Conservation (phyloP, 2,329 filamentous ascomycete genomes). For the Aspergillus ustus region DNA sequence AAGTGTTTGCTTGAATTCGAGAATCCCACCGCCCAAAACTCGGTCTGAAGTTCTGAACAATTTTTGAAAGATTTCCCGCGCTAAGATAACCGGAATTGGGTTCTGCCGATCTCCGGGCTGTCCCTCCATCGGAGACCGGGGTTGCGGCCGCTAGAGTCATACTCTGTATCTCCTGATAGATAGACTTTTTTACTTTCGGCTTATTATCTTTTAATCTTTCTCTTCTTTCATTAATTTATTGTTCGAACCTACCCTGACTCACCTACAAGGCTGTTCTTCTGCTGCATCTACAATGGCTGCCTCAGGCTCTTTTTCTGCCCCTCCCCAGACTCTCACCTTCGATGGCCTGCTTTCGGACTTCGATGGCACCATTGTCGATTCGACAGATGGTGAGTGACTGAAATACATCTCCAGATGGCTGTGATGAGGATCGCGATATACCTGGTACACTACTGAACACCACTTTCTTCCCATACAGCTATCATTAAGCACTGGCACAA, state of each 20-base stretch:
- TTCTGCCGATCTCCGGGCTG: conserved; percentile 40
- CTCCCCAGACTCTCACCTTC: conserved; percentile 44
- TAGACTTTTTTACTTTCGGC: neutral
- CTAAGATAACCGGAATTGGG: conserved; percentile 43
- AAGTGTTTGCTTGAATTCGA: conserved; percentile 21
- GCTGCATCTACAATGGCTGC: conserved; percentile 33
- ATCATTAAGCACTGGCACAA: conserved; percentile 68
- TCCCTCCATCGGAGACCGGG: neutral
- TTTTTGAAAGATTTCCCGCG: conserved; percentile 40
- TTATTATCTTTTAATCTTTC: neutral
- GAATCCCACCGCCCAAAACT: conserved; percentile 24
- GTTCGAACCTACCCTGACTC: neutral
- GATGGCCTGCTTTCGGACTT: conserved; percentile 54
- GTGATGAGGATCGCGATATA: neutral
- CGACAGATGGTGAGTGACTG: conserved; percentile 46
- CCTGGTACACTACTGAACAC: conserved; percentile 16
- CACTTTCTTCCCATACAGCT: conserved; percentile 40
- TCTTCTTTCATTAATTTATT: neutral
- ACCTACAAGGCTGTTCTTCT: neutral
- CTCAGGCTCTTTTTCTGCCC: conserved; percentile 45
- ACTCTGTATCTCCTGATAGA: too few relatives aligned
- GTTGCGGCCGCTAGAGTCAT: neutral
- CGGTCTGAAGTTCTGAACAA: conserved; percentile 22
- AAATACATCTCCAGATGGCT: neutral
- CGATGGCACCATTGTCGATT: conserved; percentile 54